These are phyloP conservation scores for Aspergillus sp. DNA, from an alignment of 2,329 filamentous ascomycete species.

Conservation along the genomic window DNA sequence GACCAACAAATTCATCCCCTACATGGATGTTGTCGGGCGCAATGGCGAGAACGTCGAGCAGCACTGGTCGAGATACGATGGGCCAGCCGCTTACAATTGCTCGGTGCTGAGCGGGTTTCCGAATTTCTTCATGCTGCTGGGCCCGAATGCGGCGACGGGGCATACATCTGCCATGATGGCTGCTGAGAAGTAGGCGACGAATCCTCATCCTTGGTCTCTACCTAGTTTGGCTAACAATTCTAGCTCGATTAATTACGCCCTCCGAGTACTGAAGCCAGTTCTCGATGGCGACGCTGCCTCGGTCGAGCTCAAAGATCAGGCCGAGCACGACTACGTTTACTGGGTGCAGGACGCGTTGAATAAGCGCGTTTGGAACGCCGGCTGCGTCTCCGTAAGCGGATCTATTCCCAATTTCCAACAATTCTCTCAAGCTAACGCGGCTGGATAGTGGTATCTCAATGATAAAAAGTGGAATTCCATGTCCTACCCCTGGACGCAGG, in stretches of 20 bases:
- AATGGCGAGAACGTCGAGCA: constrained; percentile 27
- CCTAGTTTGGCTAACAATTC: background rate
- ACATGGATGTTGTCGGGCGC: constrained; percentile 32
- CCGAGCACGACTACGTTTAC: constrained; percentile 49
- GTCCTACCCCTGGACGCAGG: constrained; percentile 34
- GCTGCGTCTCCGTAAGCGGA: constrained; percentile 29
- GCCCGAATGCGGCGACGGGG: constrained; percentile 38
- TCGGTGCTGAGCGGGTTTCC: constrained; percentile 58
- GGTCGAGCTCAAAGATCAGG: constrained; percentile 52
- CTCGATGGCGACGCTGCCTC: constrained; percentile 48
- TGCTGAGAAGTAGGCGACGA: constrained; percentile 54
- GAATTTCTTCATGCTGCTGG: constrained; percentile 40
- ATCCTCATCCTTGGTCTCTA: too few species aligned
- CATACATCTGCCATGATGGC: constrained; percentile 61
- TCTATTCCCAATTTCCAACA: too few species aligned
- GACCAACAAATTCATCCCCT: constrained; percentile 29
- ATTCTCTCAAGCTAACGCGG: background rate
- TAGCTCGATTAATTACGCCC: constrained; percentile 59
- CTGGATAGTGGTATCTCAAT: constrained; percentile 30
- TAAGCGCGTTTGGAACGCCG: constrained; percentile 52
- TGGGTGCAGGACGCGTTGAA: constrained; percentile 52
- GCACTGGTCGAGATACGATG: constrained; percentile 50
- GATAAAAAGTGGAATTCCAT: constrained; percentile 33
- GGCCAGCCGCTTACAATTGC: constrained; percentile 64
- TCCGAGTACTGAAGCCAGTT: constrained; percentile 62